Conservation (phyloP, 1,284 basidiomycete genomes). For the Moesziomyces globuligerus region DNA sequence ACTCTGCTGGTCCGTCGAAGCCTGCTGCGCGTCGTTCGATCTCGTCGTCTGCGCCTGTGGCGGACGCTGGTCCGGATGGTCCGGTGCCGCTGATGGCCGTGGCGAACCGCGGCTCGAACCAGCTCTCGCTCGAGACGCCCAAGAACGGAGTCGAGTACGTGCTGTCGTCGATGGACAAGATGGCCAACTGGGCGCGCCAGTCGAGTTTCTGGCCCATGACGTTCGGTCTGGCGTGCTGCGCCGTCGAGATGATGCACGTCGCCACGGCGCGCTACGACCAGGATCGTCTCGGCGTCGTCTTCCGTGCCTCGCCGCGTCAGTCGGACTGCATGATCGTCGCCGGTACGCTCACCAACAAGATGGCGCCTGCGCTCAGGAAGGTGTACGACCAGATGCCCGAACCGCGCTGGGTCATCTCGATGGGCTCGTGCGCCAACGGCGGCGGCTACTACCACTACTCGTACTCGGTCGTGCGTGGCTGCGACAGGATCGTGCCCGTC, state of each 20-base stretch:
- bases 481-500: constrained; percentile 97
- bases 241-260: constrained; percentile 91
- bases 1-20: constrained; percentile 29
- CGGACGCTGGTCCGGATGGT: constrained; percentile 38
- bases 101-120: constrained; percentile 61
- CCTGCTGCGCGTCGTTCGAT: constrained; percentile 19
- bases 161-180: constrained; percentile 92
- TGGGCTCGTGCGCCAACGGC: constrained; percentile 99
- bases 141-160: constrained; percentile 95
- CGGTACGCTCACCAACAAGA: constrained; percentile 99
- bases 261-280: constrained; percentile 98
- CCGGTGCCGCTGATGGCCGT: constrained; percentile 67
- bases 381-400: constrained; percentile 67
- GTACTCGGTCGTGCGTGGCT: constrained; percentile 98
- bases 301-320: constrained; percentile 97
- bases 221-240: constrained; percentile 96
- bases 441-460: constrained; percentile 96
- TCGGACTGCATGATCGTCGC: constrained; percentile 99
- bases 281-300: constrained; percentile 95
- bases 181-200: constrained; percentile 97
- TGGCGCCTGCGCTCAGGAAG: constrained; percentile 78
- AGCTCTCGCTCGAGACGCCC: constrained; percentile 81
- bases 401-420: constrained; percentile 89
- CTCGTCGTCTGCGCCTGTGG: constrained; percentile 35
- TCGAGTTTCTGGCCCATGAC: constrained; percentile 99